Conservation (phyloP, 768 basidiomycete genomes). For the Psilocybe cubensis region DNA sequence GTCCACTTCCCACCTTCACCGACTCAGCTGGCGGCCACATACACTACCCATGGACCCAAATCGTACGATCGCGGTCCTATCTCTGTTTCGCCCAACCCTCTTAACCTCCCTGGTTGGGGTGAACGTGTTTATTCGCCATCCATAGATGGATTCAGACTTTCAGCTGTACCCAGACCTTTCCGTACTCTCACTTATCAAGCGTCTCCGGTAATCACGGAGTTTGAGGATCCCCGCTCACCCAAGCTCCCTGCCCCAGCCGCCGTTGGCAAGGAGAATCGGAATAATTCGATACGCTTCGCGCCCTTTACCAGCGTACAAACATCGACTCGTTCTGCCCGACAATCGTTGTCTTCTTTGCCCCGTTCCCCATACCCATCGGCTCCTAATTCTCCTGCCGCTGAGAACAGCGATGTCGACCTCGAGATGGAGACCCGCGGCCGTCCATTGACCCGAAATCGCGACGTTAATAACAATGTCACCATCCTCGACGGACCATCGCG, state of each 20-base stretch:
- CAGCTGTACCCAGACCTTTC: constrained; percentile 34
- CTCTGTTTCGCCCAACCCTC: constrained; percentile 57
- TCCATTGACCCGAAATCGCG: constrained; percentile 18
- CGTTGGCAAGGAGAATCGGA: constrained; percentile 15
- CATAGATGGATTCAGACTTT: constrained; percentile 36
- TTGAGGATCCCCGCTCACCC: constrained; percentile 45
- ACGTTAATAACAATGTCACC: constrained; percentile 9
- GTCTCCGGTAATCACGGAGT: constrained; percentile 32
- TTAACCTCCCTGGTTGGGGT: constrained; percentile 58
- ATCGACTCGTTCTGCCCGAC: constrained; percentile 21
- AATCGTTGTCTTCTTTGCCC: constrained; percentile 37
- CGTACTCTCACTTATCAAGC: constrained; percentile 21
- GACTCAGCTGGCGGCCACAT: constrained; percentile 51
- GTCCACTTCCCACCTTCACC: constrained; percentile 74
- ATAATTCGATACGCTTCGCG: constrained; percentile 26
- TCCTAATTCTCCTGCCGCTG: constrained; percentile 22
- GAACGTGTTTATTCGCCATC: constrained; percentile 47
- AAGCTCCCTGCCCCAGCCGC: constrained; percentile 25
- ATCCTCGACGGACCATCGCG: constrained; percentile 18
- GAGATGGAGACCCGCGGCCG: constrained; percentile 21
- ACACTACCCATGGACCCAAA: constrained; percentile 57
- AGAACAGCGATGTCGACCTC: constrained; percentile 12
- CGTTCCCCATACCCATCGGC: constrained; percentile 47
- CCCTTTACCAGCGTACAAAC: constrained; percentile 22
- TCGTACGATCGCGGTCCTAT: constrained; percentile 71